These are phyloP conservation scores for Rhodotorula sp. DNA, from an alignment of 1,284 basidiomycete genomes.

Conservation along the genomic window DNA sequence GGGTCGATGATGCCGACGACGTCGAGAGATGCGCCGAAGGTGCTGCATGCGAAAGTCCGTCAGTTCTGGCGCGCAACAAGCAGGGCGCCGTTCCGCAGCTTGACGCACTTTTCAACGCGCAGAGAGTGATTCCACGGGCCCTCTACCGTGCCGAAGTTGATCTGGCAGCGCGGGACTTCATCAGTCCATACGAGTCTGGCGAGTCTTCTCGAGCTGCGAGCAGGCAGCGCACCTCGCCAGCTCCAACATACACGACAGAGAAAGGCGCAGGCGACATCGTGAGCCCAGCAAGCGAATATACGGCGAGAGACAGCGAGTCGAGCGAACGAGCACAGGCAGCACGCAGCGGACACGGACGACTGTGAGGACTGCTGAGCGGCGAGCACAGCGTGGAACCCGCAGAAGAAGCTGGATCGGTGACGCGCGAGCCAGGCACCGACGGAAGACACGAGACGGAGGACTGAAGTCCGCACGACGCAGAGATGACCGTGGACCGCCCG, in stretches of 20 bases:
- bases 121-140: constrained; percentile 38
- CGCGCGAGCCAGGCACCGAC: too few species aligned
- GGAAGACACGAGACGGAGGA: too few species aligned
- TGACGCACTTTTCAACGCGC: constrained; percentile 20
- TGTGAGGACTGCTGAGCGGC: too few species aligned
- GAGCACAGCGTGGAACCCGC: too few species aligned
- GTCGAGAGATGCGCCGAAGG: constrained; percentile 28
- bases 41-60: constrained; percentile 1
- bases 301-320: not conserved
- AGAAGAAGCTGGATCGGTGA: too few species aligned
- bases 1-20: constrained; percentile 46
- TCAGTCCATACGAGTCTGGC: too few species aligned
- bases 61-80: too few species aligned
- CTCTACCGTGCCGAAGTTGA: constrained; percentile 36
- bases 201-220: not conserved
- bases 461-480: too few species aligned
- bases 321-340: not conserved
- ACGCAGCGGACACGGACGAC: not conserved
- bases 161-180: not conserved
- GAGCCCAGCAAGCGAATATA: too few species aligned
- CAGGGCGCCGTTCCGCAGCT: too few species aligned
- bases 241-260: constrained; percentile 4
- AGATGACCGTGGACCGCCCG: too few species aligned
- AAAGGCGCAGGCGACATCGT: constrained; percentile 4
- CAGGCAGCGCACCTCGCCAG: not conserved